Evolutionary conservation across 108 stramenopile species (phyloP).

Genomic region (Nitzschia putrida): DNA sequence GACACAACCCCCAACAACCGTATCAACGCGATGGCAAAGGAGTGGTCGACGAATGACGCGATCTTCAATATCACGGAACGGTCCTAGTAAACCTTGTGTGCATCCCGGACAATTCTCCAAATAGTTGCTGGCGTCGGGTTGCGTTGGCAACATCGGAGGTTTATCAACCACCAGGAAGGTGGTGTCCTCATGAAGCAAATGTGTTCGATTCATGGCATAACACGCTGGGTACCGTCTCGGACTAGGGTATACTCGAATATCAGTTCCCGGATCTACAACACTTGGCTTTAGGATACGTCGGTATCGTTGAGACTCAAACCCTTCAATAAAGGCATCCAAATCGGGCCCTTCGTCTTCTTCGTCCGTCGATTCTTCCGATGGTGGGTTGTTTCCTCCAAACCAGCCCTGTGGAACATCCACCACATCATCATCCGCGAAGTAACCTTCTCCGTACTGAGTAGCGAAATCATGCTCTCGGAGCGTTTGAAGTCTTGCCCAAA

Average conservation of each 20-base stretch:
- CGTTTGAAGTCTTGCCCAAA: constrained; percentile 82
- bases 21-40: constrained; percentile 86
- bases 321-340: constrained; percentile 69
- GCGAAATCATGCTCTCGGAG: constrained; percentile 73
- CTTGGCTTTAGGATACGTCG: constrained; percentile 69
- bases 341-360: constrained; percentile 40
- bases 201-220: constrained; percentile 51
- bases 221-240: constrained; percentile 82
- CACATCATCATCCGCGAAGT: constrained; percentile 30
- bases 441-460: constrained; percentile 60
- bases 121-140: constrained; percentile 88
- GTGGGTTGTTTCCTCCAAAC: constrained; percentile 34
- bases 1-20: constrained; percentile 85
- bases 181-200: constrained; percentile 81
- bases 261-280: constrained; percentile 72
- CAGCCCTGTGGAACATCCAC: constrained; percentile 63
- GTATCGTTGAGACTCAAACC: constrained; percentile 66
- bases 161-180: constrained; percentile 90
- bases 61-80: constrained; percentile 73
- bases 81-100: constrained; percentile 68
- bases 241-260: constrained; percentile 78
- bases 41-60: constrained; percentile 62
- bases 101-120: constrained; percentile 85
- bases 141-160: constrained; percentile 87
- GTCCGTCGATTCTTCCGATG: constrained; percentile 12